phyloP scores from a whole-genome alignment of 108 stramenopile genomes.

The Nannochloropsis gaditana region DNA sequence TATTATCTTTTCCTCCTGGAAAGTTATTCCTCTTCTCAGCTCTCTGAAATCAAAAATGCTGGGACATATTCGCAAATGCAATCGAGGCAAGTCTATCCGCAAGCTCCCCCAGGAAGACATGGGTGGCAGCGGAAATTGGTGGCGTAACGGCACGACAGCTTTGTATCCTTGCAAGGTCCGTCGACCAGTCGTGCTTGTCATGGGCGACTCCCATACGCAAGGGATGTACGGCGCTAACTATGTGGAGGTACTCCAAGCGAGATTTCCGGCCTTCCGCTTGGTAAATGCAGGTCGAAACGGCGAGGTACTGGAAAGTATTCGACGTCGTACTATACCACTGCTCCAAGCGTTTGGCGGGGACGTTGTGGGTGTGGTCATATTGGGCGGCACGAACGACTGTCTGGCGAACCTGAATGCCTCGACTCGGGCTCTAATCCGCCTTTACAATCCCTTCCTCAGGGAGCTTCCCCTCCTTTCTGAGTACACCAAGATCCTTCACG shows the following conservation, averaged over 20 bases:
- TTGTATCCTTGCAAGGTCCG: background rate
- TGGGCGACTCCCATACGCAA: background rate
- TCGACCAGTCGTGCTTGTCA: background rate
- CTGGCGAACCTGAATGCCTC: background rate
- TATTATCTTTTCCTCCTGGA: too few species aligned
- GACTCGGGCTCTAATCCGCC: background rate
- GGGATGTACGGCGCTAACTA: background rate
- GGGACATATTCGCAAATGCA: background rate
- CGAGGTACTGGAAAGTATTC: conserved; percentile 7
- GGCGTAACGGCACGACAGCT: background rate
- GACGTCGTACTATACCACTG: background rate
- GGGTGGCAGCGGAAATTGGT: background rate
- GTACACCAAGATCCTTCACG: conserved; percentile 14
- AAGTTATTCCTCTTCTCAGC: too few species aligned
- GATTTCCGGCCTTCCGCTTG: background rate
- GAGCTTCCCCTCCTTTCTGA: conserved; percentile 7
- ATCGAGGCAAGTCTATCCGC: background rate
- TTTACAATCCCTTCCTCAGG: background rate
- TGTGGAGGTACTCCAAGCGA: background rate
- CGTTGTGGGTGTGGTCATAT: background rate
- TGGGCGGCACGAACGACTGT: conserved; percentile 5
- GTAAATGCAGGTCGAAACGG: background rate
- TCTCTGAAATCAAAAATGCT: background rate
- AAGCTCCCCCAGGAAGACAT: background rate
- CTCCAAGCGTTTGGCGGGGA: background rate